Evolutionary conservation across 139 green algal species (phyloP), one percentile per base, ranked within the genome.

Genomic region (Edaphochlamys debaryana): DNA sequence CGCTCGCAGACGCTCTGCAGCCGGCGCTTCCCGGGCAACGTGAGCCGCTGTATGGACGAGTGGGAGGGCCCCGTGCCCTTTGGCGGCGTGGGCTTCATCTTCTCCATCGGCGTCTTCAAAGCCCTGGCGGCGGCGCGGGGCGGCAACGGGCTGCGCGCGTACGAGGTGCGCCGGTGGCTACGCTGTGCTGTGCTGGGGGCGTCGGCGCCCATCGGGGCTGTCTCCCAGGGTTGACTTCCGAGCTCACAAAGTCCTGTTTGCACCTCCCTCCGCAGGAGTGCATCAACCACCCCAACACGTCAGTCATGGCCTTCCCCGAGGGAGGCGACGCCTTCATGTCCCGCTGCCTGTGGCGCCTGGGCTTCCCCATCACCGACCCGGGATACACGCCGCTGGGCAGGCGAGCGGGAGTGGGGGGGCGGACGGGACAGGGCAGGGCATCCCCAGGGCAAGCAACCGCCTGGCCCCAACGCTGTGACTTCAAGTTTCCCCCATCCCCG

Each of bases 271-370:
- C 34, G 0, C 56, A 81, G 74, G 32, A 23, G 0, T 82, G 75
- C 62, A 66, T 82, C 62, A 27, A 36, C 42, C n/a, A 22, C 3
- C n/a, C 62, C 22, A 34, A 64, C 32, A 62, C 38, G 13, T 71
- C 58, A 20, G 42, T 73, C 8, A 73, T 72, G 75, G 64, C 62
- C 29, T 82, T 73, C n/a, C 75, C 75, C 5, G 62, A 82, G 60
- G 75, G 75, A 40, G 75, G 75, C 62, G 75, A 82, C n/a, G 75
- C 75, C n/a, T 73, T 82, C 75, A 64, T 82, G 75, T 64, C 62
- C 3, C 62, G 75, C 23, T 82, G 75, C 62, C 15, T 82, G 19
- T 82, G 75, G 75, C 75, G 75, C 22, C 62, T 82, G 62, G 75
- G 75, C 75, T 82, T 82, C 62, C 75, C 75, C 30, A 66, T 82